phyloP scores from a whole-genome alignment of 345 rosid genomes.

The Populus pruinosa region DNA sequence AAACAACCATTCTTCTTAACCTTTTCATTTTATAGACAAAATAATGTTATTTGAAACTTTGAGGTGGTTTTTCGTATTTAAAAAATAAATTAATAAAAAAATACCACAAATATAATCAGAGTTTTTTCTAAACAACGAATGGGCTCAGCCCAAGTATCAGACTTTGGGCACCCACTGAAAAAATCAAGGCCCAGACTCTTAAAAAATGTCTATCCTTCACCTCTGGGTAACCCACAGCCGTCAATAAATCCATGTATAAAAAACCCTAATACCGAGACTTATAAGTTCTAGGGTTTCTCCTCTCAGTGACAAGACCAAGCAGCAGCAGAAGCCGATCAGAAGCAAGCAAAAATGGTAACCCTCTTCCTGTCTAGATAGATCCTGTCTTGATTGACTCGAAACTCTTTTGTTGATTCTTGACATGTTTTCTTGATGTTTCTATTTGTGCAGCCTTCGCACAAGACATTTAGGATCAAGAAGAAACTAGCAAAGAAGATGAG shows the following conservation, averaged over 20 bases:
- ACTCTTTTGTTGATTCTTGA: neutral
- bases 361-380: no score
- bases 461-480: slow-evolving; percentile 76
- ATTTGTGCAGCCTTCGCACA: slow-evolving; percentile 82
- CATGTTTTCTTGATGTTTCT: neutral
- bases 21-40: no score
- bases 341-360: slow-evolving; percentile 26
- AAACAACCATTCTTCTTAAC: no score
- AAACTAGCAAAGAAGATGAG: slow-evolving; percentile 80
- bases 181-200: neutral
- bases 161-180: neutral
- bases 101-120: no score
- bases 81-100: no score
- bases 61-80: no score
- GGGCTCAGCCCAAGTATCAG: neutral
- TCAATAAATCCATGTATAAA: neutral
- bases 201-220: no score
- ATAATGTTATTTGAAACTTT: no score
- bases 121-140: neutral
- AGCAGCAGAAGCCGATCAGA: neutral
- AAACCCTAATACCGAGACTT: neutral
- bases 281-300: neutral
- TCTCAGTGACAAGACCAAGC: neutral
- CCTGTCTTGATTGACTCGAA: neutral
- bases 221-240: neutral